Base-by-base conservation (phyloP, 2,329 filamentous ascomycete species). In the Elsinoe ampelina region DNA sequence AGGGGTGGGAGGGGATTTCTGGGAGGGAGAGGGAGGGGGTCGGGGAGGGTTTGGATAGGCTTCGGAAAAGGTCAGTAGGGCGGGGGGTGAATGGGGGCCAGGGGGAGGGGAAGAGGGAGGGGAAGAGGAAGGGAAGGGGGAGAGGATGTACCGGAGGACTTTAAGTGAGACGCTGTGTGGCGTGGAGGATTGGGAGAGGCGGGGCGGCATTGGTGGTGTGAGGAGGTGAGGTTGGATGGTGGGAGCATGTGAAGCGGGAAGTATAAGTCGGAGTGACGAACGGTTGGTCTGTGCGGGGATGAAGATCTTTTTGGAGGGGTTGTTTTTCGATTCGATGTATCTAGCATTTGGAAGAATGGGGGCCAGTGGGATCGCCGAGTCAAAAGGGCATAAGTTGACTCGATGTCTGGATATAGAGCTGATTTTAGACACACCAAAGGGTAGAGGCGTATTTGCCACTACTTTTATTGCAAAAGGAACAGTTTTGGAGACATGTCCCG, bases 151-250 rank as follows among this genome's bases (percentile, higher is more conserved):
- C 57, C 96, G 77, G 55, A 97, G 74, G 13, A 86, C 83, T 72
- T 95, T 93, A 48, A 97, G 75, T 60, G 95, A 91, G 61, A 89
- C 78, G 13, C 85, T 82, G 71, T 97, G 93, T 0, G 92, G 88
- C 34, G 42, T 5, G 22, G 36, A 51, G 6, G 38, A 51, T 17
- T 52, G 48, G 22, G 50, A 55, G 22, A 22, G 15, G 11, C 57
- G 47, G 30, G 39, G 19, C 39, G 42, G 36, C 38, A 55, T 56
- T 47, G n/a, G n/a, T 7, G 41, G 15, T 36, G 35, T 20, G 12
- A 36, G 8, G 38, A 20, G 52, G 52, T 55, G 39, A 55, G 38
- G 38, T 42, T 19, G 13, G 47, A 13, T n/a, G 47, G 20, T 36
- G 17, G 34, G 17, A 41, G 35, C 32, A 20, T 54, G 50, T 34